These are phyloP conservation scores for Trichoderma koningii DNA, from an alignment of 2,329 filamentous ascomycete species.

Conservation along the genomic window DNA sequence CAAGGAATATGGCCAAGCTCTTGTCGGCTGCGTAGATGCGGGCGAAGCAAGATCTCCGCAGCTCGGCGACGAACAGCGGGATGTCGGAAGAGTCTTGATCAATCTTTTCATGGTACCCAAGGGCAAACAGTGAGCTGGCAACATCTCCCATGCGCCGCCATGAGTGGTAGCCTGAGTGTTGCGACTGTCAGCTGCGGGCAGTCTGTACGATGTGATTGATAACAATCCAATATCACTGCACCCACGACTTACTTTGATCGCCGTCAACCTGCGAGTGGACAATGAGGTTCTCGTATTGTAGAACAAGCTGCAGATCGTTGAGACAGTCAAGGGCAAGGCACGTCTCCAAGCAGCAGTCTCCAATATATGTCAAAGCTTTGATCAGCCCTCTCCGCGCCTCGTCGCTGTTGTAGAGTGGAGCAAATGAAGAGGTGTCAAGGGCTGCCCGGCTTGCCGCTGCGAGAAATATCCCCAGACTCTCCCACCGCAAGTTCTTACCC, in stretches of 20 bases:
- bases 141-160: constrained; percentile 24
- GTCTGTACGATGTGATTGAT: neutral
- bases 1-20: constrained; percentile 15
- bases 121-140: constrained; percentile 17
- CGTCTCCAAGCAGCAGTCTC: constrained; percentile 22
- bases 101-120: constrained; percentile 22
- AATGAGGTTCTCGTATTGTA: constrained; percentile 22
- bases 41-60: constrained; percentile 23
- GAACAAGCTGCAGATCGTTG: constrained; percentile 18
- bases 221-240: neutral
- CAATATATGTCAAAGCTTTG: constrained; percentile 20
- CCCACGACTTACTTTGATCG: constrained; percentile 6
- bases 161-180: constrained; percentile 10
- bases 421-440: constrained; percentile 15
- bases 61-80: constrained; percentile 10
- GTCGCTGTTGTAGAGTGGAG: constrained; percentile 23
- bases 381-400: constrained; percentile 11
- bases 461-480: constrained; percentile 18
- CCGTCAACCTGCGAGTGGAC: constrained; percentile 24
- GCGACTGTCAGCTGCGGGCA: neutral
- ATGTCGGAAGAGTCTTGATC: constrained; percentile 6
- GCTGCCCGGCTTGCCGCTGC: constrained; percentile 18
- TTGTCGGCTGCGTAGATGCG: constrained; percentile 23
- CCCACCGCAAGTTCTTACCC: constrained; percentile 18
- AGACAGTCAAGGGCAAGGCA: constrained; percentile 21